Percentiles rank a stretch among this genome's conserved stretches.
Conservation (phyloP, 164 flowering plant genomes). For the Berberis thunbergii region DNA sequence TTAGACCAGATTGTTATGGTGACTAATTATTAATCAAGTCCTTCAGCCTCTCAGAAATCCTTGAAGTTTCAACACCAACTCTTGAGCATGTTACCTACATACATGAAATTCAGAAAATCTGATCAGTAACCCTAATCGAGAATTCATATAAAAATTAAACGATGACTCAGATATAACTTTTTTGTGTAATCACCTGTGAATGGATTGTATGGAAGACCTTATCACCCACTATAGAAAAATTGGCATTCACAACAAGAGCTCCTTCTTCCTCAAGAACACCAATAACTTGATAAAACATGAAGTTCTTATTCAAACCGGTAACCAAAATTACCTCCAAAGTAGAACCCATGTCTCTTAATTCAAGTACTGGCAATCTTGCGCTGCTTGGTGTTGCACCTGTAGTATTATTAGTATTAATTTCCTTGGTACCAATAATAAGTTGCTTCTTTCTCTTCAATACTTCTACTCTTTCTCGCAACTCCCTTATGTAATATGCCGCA, state of each 20-base stretch:
- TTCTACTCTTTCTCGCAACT: constrained; percentile 26
- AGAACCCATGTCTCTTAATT: constrained; percentile 24
- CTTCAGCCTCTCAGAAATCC: constrained; percentile 32
- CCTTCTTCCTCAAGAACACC: constrained; percentile 42
- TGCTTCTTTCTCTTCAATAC: constrained; percentile 22
- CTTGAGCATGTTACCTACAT: constrained; percentile 38
- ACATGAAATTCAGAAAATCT: background rate
- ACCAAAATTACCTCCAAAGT: constrained; percentile 35
- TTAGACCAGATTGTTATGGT: background rate
- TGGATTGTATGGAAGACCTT: constrained; percentile 28
- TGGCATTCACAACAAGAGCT: constrained; percentile 38
- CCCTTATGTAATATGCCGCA: constrained; percentile 28
- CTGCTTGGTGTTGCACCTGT: background rate
- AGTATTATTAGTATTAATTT: constrained; percentile 5
- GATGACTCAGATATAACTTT: too few species aligned
- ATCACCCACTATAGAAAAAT: constrained; percentile 23
- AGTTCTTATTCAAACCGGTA: constrained; percentile 26
- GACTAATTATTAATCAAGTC: constrained; percentile 12
- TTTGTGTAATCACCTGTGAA: constrained; percentile 9
- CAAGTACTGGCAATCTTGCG: constrained; percentile 27
- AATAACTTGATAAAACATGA: constrained; percentile 35
- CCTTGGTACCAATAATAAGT: background rate
- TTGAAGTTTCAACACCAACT: constrained; percentile 43
- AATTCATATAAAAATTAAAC: background rate
- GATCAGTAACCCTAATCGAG: background rate